A percentile compares a stretch with the other conserved stretches of the same genome.
Evolutionary conservation across 345 rosid genomes (phyloP).

Genomic region (Durio zibethinus): DNA sequence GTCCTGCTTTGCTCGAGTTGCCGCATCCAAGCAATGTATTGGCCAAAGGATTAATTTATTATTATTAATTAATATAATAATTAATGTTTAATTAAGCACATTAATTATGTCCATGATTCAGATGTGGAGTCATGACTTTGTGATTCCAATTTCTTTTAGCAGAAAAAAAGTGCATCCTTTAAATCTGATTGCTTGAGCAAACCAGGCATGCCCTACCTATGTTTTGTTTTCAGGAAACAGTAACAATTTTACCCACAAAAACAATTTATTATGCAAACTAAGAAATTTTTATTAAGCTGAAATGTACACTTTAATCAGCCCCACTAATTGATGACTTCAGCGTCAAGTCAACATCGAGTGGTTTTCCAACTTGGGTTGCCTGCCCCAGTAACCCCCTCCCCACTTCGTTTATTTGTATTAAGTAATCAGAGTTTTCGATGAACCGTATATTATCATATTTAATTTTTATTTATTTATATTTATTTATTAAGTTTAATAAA

Average conservation of each 20-base stretch:
- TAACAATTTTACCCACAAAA: not conserved
- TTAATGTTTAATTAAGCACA: not conserved
- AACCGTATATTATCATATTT: no score
- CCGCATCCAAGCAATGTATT: constrained; percentile 28
- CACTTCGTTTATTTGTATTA: no score
- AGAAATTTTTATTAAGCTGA: no score
- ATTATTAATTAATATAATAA: not conserved
- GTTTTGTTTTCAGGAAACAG: constrained; percentile 33
- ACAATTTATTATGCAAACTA: no score
- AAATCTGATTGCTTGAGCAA: constrained; percentile 17
- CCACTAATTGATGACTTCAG: no score
- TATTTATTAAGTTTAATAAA: no score
- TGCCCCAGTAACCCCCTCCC: no score
- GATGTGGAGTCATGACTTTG: constrained; percentile 24
- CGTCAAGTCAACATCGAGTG: no score
- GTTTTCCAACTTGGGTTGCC: no score
- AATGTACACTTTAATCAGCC: no score
- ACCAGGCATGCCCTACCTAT: constrained; percentile 31
- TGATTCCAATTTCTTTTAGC: constrained; percentile 9
- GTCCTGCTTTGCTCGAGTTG: constrained; percentile 23
- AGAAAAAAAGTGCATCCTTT: constrained; percentile 1
- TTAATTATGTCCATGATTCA: not conserved
- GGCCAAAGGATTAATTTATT: not conserved
- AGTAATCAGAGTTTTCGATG: no score
- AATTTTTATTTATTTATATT: no score